phyloP scores from a whole-genome alignment of 305 asterid species.

The Fraxinus albicans region DNA sequence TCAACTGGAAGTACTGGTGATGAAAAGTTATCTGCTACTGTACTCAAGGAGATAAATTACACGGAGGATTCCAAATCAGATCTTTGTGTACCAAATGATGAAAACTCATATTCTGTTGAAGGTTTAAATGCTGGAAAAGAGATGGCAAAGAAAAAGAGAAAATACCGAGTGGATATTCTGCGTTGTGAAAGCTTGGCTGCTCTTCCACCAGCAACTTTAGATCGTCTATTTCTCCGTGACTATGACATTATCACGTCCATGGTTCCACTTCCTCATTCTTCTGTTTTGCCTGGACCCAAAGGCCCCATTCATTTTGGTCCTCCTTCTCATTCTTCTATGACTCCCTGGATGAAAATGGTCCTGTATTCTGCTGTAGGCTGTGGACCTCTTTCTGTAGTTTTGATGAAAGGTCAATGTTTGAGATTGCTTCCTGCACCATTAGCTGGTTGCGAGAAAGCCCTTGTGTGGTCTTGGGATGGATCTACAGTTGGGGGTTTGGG shows the following conservation, averaged over 20 bases:
- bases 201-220: slow-evolving; percentile 82
- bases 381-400: slow-evolving; percentile 96
- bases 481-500: slow-evolving; percentile 88
- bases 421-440: slow-evolving; percentile 97
- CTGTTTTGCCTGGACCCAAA: slow-evolving; percentile 91
- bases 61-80: slow-evolving; percentile 40
- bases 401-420: slow-evolving; percentile 93
- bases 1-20: slow-evolving; percentile 28
- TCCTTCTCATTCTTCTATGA: slow-evolving; percentile 93
- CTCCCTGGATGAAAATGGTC: slow-evolving; percentile 98
- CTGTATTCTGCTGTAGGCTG: slow-evolving; percentile 70
- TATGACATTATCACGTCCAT: slow-evolving; percentile 91
- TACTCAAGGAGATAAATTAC: slow-evolving; percentile 38
- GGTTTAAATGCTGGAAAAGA: slow-evolving; percentile 46
- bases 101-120: slow-evolving; percentile 45
- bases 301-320: slow-evolving; percentile 99
- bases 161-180: slow-evolving; percentile 84
- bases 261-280: slow-evolving; percentile 96
- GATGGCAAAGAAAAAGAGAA: slow-evolving; percentile 48
- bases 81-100: slow-evolving; percentile 43
- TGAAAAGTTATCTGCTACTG: slow-evolving; percentile 32
- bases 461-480: slow-evolving; percentile 99
- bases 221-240: slow-evolving; percentile 92
- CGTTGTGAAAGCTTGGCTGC: slow-evolving; percentile 99
- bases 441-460: slow-evolving; percentile 97